These are phyloP conservation scores for Zoysia matrella DNA, from an alignment of 202 grass and related monocot species.

Conservation along the genomic window DNA sequence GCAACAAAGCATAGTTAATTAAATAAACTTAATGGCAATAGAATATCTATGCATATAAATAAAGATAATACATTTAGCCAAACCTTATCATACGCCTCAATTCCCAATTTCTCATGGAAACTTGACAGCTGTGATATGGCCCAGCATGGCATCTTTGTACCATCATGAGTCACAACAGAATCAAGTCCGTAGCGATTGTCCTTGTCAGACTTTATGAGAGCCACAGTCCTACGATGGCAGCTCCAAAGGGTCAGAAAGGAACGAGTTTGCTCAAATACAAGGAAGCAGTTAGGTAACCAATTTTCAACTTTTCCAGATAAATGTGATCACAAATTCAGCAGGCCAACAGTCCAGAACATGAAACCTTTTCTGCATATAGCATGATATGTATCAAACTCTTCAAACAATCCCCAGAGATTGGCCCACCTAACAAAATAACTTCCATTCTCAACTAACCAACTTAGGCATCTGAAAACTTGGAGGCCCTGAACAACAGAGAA, in stretches of 20 bases:
- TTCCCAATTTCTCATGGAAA: conserved; percentile 71
- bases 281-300: neutral
- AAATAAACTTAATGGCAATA: neutral
- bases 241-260: conserved; percentile 28
- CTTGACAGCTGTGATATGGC: conserved; percentile 64
- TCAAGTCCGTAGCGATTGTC: conserved; percentile 79
- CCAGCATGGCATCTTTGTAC: conserved; percentile 78
- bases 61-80: conserved; percentile 9
- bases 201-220: conserved; percentile 84
- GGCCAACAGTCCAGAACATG: neutral
- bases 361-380: neutral
- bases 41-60: no score
- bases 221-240: conserved; percentile 59
- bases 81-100: conserved; percentile 80
- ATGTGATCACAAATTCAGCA: conserved; percentile 5
- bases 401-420: neutral
- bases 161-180: conserved; percentile 85
- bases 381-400: neutral
- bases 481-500: no score
- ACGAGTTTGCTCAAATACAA: neutral
- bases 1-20: conserved; percentile 9
- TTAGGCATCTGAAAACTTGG: neutral
- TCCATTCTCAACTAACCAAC: neutral
- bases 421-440: conserved; percentile 11
- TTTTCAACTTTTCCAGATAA: neutral